phyloP scores from a whole-genome alignment of 768 basidiomycete genomes.

The Lactarius hatsudake region DNA sequence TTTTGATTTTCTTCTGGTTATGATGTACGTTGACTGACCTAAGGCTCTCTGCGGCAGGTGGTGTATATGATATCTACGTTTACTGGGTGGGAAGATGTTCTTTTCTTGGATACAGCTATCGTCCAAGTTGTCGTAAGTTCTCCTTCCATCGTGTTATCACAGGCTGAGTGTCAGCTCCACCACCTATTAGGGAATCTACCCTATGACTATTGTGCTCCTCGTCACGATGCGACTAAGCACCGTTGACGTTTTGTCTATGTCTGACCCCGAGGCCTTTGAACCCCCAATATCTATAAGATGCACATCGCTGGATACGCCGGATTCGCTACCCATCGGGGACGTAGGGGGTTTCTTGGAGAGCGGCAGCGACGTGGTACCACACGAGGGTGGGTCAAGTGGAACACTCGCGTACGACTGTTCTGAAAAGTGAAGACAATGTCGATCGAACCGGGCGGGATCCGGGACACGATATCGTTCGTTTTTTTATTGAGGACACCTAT shows the following conservation, averaged over 20 bases:
- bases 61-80: not conserved
- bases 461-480: not conserved
- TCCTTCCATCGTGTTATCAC: not conserved
- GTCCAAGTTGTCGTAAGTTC: conserved; percentile 17
- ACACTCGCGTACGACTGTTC: not conserved
- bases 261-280: not conserved
- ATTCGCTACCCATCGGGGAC: not conserved
- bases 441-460: not conserved
- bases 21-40: not conserved
- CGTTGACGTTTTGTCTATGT: conserved; percentile 4
- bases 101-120: not conserved
- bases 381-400: not conserved
- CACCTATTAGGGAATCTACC: conserved; percentile 13
- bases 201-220: conserved; percentile 12
- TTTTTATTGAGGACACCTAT: not conserved
- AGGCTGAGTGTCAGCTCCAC: not conserved
- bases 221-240: conserved; percentile 15
- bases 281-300: not conserved
- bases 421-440: not conserved
- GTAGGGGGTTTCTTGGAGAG: not conserved
- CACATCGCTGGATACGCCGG: not conserved
- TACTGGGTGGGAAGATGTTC: not conserved
- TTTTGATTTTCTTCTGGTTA: not conserved
- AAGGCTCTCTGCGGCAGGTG: not conserved
- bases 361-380: not conserved